Evolutionary conservation across 2,329 filamentous ascomycete genomes (phyloP).

Genomic region (Phaeosphaeriaceae sp.): DNA sequence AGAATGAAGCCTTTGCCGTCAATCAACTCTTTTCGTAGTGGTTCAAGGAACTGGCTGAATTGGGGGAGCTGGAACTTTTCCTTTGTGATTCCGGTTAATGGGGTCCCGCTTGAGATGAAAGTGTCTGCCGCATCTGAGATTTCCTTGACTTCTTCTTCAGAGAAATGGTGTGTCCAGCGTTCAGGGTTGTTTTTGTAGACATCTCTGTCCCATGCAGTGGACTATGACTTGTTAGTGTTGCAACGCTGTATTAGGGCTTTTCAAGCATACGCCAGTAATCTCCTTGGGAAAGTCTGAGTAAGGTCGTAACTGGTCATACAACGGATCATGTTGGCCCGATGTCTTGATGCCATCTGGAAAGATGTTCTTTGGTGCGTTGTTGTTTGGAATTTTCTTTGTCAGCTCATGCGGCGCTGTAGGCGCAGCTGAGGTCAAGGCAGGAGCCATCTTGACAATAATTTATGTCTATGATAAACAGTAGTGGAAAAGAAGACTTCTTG

Average conservation of each 20-base stretch:
- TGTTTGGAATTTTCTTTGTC: constrained; percentile 28
- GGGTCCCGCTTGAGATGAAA: constrained; percentile 70
- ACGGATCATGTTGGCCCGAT: constrained; percentile 74
- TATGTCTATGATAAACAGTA: neutral
- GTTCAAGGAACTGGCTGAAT: constrained; percentile 60
- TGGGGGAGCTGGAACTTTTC: constrained; percentile 68
- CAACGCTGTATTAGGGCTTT: neutral
- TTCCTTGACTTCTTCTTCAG: constrained; percentile 70
- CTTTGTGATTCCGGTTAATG: constrained; percentile 74
- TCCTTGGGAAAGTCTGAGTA: constrained; percentile 74
- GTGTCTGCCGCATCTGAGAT: constrained; percentile 70
- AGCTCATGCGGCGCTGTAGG: constrained; percentile 49
- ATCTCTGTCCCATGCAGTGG: constrained; percentile 74
- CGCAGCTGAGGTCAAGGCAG: constrained; percentile 48
- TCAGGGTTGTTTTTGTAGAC: constrained; percentile 70
- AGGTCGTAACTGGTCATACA: constrained; percentile 69
- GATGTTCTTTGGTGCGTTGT: constrained; percentile 52
- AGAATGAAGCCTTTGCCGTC: constrained; percentile 90
- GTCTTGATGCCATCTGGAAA: constrained; percentile 73
- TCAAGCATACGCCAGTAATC: constrained; percentile 62
- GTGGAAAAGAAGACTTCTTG: neutral
- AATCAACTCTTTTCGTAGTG: constrained; percentile 70
- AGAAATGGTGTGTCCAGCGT: constrained; percentile 76
- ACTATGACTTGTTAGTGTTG: constrained; percentile 25
- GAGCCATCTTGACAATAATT: constrained; percentile 41